These are phyloP conservation scores for Trichomonascus vanleenenianus DNA, from an alignment of 805 yeast genomes.

Conservation along the genomic window DNA sequence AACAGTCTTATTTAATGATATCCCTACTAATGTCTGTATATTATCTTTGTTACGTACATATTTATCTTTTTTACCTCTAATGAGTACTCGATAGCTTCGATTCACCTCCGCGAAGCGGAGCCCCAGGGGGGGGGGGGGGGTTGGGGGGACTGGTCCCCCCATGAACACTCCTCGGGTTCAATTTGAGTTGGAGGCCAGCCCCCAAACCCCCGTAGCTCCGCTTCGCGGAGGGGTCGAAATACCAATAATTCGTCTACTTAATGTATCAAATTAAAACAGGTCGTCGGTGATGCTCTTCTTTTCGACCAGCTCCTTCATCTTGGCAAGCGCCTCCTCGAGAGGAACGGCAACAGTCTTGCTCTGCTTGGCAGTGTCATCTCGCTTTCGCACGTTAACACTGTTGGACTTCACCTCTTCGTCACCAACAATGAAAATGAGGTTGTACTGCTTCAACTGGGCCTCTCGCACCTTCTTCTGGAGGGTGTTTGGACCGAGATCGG, in stretches of 20 bases:
- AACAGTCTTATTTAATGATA: too few species aligned
- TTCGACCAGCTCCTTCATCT: slow-evolving; percentile 59
- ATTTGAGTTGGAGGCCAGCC: too few species aligned
- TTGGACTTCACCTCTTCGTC: slow-evolving; percentile 76
- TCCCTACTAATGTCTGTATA: too few species aligned
- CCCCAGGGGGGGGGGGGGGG: too few species aligned
- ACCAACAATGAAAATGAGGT: slow-evolving; percentile 95
- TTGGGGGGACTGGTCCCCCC: too few species aligned
- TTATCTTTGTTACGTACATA: too few species aligned
- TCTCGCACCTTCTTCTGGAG: slow-evolving; percentile 96
- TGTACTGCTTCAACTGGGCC: slow-evolving; percentile 90
- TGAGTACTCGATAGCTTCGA: neutral
- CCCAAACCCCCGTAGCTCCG: too few species aligned
- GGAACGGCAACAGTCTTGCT: slow-evolving; percentile 75
- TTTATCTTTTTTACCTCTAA: neutral
- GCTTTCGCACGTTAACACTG: slow-evolving; percentile 91
- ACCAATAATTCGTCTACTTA: too few species aligned
- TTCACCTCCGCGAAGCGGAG: too few species aligned
- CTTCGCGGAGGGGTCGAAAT: too few species aligned
- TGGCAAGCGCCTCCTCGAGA: slow-evolving; percentile 62
- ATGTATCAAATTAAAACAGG: slow-evolving; percentile 3
- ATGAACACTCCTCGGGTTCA: too few species aligned
- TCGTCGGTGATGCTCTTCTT: slow-evolving; percentile 31
- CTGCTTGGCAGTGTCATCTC: slow-evolving; percentile 86
- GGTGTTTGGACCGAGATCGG: slow-evolving; percentile 90